Evolutionary conservation across 176 grass and related monocot genomes (phyloP).

Genomic region (Pontederia paniculata): DNA sequence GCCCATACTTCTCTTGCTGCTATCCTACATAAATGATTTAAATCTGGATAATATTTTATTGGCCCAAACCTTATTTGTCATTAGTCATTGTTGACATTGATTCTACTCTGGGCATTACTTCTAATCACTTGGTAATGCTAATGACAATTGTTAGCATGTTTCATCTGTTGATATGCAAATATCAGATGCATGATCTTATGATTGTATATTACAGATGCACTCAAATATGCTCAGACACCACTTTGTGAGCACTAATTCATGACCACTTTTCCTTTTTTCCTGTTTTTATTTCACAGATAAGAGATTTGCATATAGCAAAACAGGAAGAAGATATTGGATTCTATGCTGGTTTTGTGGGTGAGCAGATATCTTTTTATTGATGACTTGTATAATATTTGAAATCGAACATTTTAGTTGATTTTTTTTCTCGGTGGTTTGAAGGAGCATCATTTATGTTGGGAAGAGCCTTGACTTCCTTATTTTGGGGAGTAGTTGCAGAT

Average conservation of each 20-base stretch:
- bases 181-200: too few species aligned
- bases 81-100: too few species aligned
- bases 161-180: too few species aligned
- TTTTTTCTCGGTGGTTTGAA: slow-evolving; percentile 24
- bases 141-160: too few species aligned
- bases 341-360: slow-evolving; percentile 95
- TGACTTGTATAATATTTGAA: neutral
- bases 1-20: too few species aligned
- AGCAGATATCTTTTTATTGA: neutral
- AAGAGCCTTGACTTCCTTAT: slow-evolving; percentile 75
- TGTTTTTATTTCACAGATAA: slow-evolving; percentile 43
- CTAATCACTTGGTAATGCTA: too few species aligned
- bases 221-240: too few species aligned
- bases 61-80: too few species aligned
- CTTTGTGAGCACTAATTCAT: neutral
- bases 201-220: too few species aligned
- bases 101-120: too few species aligned
- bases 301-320: slow-evolving; percentile 77
- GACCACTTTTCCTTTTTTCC: neutral
- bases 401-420: slow-evolving; percentile 5
- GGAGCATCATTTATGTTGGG: slow-evolving; percentile 95
- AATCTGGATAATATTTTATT: too few species aligned
- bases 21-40: too few species aligned
- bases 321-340: slow-evolving; percentile 95
- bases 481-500: slow-evolving; percentile 77